Conservation (phyloP, 2,329 filamentous ascomycete species). For the Coniochaeta sp. region DNA sequence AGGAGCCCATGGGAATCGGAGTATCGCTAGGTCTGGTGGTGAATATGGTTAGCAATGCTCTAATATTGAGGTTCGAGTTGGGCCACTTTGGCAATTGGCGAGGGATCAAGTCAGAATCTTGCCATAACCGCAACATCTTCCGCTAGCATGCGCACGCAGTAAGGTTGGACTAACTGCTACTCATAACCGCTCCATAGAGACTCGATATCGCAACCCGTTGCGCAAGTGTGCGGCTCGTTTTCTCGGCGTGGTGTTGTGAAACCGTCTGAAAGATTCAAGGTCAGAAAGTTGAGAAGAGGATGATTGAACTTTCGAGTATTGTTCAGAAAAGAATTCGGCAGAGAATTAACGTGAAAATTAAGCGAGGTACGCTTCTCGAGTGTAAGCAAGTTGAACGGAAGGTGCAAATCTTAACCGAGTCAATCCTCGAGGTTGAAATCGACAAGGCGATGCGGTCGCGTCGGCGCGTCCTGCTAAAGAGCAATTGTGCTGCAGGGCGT, state of each 20-base stretch:
- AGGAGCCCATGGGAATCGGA: conserved; percentile 1
- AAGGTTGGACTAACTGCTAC: background rate
- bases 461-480: background rate
- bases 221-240: too few relatives aligned
- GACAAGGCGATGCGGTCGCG: background rate
- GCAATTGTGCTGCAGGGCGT: background rate
- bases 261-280: too few relatives aligned
- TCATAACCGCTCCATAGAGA: background rate
- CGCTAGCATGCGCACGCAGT: background rate
- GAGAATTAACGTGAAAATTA: background rate
- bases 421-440: background rate
- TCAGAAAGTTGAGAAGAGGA: background rate
- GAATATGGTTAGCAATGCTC: background rate
- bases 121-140: background rate
- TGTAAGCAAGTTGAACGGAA: background rate
- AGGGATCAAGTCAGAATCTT: background rate
- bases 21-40: background rate
- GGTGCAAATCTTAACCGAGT: background rate
- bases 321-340: background rate
- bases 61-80: background rate
- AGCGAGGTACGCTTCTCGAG: too few relatives aligned
- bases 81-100: background rate
- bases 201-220: background rate
- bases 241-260: too few relatives aligned
- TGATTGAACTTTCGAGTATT: background rate